These are phyloP conservation scores for Talaromyces sp. DNA, from an alignment of 2,329 filamentous ascomycete species.

Conservation along the genomic window DNA sequence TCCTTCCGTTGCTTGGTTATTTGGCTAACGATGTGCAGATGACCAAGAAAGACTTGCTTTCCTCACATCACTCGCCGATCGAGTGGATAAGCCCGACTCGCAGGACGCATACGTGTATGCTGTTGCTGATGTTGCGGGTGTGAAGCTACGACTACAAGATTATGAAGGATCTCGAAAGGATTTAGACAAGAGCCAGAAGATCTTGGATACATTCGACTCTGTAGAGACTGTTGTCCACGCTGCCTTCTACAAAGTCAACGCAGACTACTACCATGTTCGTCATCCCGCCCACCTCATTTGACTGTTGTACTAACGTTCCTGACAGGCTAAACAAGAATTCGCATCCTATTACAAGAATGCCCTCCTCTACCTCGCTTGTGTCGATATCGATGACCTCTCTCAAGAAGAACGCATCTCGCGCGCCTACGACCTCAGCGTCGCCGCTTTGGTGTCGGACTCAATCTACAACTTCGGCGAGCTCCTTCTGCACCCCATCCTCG, in stretches of 20 bases:
- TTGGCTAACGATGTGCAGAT: constrained; percentile 53
- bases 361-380: constrained; percentile 93
- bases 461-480: constrained; percentile 99
- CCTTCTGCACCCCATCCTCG: constrained; percentile 92
- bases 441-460: constrained; percentile 84
- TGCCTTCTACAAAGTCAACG: constrained; percentile 91
- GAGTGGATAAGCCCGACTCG: constrained; percentile 86
- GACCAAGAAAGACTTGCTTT: constrained; percentile 82
- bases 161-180: constrained; percentile 80
- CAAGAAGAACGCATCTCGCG: constrained; percentile 72
- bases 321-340: constrained; percentile 76
- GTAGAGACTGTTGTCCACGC: constrained; percentile 95
- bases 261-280: constrained; percentile 80
- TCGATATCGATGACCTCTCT: constrained; percentile 73
- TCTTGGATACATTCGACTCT: constrained; percentile 87
- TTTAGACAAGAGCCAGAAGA: constrained; percentile 79
- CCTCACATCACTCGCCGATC: constrained; percentile 74
- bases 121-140: constrained; percentile 80
- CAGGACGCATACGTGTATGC: constrained; percentile 96
- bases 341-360: constrained; percentile 96
- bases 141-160: constrained; percentile 76
- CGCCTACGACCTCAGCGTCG: constrained; percentile 88
- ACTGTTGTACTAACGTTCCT: not conserved
- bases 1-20: too few species aligned
- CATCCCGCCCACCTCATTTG: constrained; percentile 8